These are phyloP conservation scores for Gymnopilus junonius DNA, from an alignment of 768 basidiomycete genomes.

Conservation along the genomic window DNA sequence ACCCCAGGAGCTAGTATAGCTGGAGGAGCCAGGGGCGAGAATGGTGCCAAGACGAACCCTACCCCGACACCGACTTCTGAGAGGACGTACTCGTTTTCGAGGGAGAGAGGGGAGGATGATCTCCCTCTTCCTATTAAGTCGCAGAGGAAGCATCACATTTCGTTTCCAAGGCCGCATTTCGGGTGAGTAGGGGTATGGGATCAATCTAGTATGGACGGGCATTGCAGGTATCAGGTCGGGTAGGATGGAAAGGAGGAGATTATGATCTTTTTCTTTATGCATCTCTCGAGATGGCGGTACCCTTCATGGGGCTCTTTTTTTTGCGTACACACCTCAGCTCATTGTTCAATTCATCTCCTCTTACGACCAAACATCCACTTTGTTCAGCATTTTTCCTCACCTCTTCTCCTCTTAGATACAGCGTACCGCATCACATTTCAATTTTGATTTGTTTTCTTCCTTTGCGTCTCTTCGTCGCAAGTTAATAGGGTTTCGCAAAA, in stretches of 20 bases:
- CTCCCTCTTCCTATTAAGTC: constrained; percentile 28
- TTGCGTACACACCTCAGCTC: not conserved
- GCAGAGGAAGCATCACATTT: constrained; percentile 28
- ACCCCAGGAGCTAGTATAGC: not conserved
- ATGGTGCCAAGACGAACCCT: not conserved
- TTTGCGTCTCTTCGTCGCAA: no score
- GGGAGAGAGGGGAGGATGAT: constrained; percentile 10
- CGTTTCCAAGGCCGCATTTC: constrained; percentile 9
- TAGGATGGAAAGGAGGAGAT: not conserved
- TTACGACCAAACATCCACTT: not conserved
- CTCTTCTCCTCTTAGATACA: not conserved
- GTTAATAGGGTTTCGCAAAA: no score
- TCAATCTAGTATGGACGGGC: not conserved
- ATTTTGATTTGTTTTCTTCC: no score
- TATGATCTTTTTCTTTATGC: not conserved
- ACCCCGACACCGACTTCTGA: not conserved
- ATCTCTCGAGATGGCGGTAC: not conserved
- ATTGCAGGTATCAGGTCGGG: not conserved
- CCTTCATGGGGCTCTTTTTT: not conserved
- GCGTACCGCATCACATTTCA: no score
- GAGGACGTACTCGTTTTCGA: not conserved
- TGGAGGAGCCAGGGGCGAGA: not conserved
- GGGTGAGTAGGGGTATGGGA: not conserved
- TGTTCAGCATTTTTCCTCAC: not conserved
- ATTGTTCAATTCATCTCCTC: not conserved